Percentiles rank a stretch among this genome's conserved stretches.
phyloP scores from a whole-genome alignment of 2,329 filamentous ascomycete genomes.

The Fusarium coffeatum region DNA sequence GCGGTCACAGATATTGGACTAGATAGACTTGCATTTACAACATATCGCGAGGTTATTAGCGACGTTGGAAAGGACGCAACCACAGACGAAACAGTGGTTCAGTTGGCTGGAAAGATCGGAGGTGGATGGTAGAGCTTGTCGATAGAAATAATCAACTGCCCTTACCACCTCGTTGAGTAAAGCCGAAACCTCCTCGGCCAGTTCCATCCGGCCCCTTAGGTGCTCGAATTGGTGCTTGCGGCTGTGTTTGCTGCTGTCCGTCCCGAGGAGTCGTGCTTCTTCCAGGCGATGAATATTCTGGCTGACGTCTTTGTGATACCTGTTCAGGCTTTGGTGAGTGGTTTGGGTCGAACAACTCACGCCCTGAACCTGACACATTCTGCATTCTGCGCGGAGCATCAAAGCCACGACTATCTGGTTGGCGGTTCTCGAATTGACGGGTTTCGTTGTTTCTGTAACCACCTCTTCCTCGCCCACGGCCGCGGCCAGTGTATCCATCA shows the following conservation, averaged over 20 bases:
- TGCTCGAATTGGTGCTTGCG: slow-evolving; percentile 76
- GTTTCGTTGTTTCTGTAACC: slow-evolving; percentile 47
- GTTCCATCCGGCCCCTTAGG: slow-evolving; percentile 83
- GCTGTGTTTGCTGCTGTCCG: slow-evolving; percentile 59
- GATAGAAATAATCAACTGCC: slow-evolving; percentile 50
- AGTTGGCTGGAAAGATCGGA: slow-evolving; percentile 89
- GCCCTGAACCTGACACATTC: slow-evolving; percentile 51
- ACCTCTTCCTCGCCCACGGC: slow-evolving; percentile 60
- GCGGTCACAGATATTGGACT: slow-evolving; percentile 75
- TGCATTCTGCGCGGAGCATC: slow-evolving; percentile 42
- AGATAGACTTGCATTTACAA: slow-evolving; percentile 83
- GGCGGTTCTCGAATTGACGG: slow-evolving; percentile 48
- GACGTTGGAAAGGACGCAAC: slow-evolving; percentile 84
- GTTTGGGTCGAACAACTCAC: slow-evolving; percentile 82
- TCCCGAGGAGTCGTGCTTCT: slow-evolving; percentile 60
- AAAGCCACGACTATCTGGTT: slow-evolving; percentile 50
- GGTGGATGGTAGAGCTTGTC: slow-evolving; percentile 81
- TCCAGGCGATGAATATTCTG: slow-evolving; percentile 53
- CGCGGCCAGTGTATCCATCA: slow-evolving; percentile 55
- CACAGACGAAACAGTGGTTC: slow-evolving; percentile 82
- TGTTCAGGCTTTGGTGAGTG: slow-evolving; percentile 74
- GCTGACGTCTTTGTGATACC: slow-evolving; percentile 57
- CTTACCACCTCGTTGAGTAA: slow-evolving; percentile 70
- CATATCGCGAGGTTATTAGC: slow-evolving; percentile 91
- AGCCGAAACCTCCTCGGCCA: slow-evolving; percentile 82